These are phyloP conservation scores for Phycomyces nitens DNA, from an alignment of 192 early-diverging fungal species.

Conservation along the genomic window DNA sequence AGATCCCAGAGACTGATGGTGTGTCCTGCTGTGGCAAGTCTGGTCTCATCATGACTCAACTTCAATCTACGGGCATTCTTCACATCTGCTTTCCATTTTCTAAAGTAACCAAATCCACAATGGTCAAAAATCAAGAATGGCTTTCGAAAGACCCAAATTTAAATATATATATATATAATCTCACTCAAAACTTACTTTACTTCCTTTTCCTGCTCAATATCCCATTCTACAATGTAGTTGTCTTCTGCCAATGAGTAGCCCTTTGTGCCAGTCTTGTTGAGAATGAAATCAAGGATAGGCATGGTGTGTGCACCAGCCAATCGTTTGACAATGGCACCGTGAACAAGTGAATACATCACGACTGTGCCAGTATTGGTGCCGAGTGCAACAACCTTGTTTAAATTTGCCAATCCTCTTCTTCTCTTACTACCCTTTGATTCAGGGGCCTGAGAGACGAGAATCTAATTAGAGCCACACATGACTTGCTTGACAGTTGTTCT, in stretches of 20 bases:
- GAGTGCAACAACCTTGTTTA: constrained; percentile 44
- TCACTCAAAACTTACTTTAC: constrained; percentile 2
- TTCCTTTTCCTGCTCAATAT: constrained; percentile 43
- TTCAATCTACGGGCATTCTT: constrained; percentile 45
- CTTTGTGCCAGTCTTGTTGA: constrained; percentile 41
- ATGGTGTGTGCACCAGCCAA: constrained; percentile 45
- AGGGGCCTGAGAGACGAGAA: background rate
- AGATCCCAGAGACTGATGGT: constrained; percentile 55
- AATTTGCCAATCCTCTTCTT: constrained; percentile 21
- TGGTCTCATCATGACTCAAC: constrained; percentile 49
- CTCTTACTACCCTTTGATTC: constrained; percentile 37
- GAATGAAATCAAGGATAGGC: constrained; percentile 46
- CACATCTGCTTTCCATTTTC: constrained; percentile 50
- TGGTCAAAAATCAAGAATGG: too few species aligned
- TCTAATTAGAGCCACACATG: background rate
- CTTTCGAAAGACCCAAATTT: too few species aligned
- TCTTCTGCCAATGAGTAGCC: constrained; percentile 52
- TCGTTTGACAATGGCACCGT: constrained; percentile 41
- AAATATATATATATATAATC: background rate
- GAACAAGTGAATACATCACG: constrained; percentile 45
- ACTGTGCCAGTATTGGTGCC: constrained; percentile 49
- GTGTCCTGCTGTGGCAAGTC: constrained; percentile 50
- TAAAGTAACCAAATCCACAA: too few species aligned
- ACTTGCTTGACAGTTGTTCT: background rate
- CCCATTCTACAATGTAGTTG: constrained; percentile 49